Evolutionary conservation across 2,329 filamentous ascomycete species (phyloP).

Genomic region (Trichoderma atrobrunneum): DNA sequence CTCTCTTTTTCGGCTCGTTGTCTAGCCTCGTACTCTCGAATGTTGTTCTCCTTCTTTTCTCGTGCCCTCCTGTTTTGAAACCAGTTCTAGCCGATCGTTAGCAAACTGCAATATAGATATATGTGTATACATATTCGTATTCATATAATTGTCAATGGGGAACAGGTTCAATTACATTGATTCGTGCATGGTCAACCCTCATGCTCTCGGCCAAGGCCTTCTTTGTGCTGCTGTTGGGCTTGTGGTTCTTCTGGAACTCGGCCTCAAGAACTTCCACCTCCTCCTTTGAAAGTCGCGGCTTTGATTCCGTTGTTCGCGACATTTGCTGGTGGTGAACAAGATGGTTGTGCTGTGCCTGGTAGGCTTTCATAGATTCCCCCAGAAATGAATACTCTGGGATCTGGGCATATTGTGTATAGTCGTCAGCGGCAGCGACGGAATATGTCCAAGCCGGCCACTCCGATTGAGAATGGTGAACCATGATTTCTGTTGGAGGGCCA

Average conservation of each 20-base stretch:
- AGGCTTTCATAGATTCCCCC: constrained; percentile 39
- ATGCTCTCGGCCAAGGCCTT: constrained; percentile 60
- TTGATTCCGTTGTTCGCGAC: constrained; percentile 46
- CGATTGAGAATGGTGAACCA: constrained; percentile 35
- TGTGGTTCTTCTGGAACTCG: constrained; percentile 62
- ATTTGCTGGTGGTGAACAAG: constrained; percentile 39
- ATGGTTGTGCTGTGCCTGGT: constrained; percentile 37
- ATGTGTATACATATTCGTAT: neutral
- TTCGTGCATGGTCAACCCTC: constrained; percentile 60
- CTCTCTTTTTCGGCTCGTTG: constrained; percentile 38
- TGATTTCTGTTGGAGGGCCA: constrained; percentile 23
- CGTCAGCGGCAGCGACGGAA: constrained; percentile 27
- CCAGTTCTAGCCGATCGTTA: constrained; percentile 57
- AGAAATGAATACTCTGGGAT: constrained; percentile 38
- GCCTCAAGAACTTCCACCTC: constrained; percentile 58
- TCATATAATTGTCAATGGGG: neutral
- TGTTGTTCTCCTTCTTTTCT: constrained; percentile 62
- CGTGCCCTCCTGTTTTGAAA: constrained; percentile 66
- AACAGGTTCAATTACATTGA: constrained; percentile 50
- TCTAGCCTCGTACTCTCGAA: constrained; percentile 40
- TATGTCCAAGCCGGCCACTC: constrained; percentile 39
- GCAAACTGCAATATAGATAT: constrained; percentile 16
- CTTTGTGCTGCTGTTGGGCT: constrained; percentile 61
- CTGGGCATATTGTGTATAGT: constrained; percentile 34
- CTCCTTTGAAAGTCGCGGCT: constrained; percentile 55